Base-by-base conservation (phyloP, 371 early-diverging fungal genomes). In the Dipsacomyces acuminosporus region DNA sequence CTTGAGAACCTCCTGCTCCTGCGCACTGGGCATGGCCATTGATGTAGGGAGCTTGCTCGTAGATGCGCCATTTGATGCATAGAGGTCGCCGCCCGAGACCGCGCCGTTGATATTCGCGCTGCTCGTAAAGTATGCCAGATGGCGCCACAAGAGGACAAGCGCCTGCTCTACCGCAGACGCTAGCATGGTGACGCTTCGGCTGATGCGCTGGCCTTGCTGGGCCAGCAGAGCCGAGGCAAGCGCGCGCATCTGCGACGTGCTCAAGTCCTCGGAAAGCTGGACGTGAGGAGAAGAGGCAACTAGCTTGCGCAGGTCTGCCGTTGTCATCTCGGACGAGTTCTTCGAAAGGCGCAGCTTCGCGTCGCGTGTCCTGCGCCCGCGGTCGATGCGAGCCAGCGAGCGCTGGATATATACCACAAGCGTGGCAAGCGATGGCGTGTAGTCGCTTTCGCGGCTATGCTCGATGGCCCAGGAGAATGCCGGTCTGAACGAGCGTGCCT, bases 1-100 rank as follows among this genome's bases (percentile, higher is more conserved):
- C 45, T 58, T 65, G 51, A 80, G 58, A 15, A 61, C 46, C 25
- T 79, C 74, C 11, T 72, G 76, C 41, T 80, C 78, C 24, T 64
- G 54, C 14, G 63, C 43, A 3, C 74, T 69, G 13, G 73, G 73
- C 59, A 67, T 50, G 17, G 62, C 57, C 65, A 72, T 61, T 41
- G 61, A 57, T 22, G 73, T 62, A 9, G 73, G 61, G 43, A 54
- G 33, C 45, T 65, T 50, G 44, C 51, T 34, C 46, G 11, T 24
- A 42, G 41, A 33, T 43, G 38, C 48, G 23, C 48, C 43, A 23
- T 48, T 14, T 45, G 25, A 14, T 46, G 25, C 18, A 41, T 42
- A 44, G 44, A 33, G 13, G 47, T 44, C 23, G 17, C 41, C 19
- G 21, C 47, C 48, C 22, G 42, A 41, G 0, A 33, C 41, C 4